phyloP scores from a whole-genome alignment of 768 basidiomycete genomes.

The Leccinellum luteum region DNA sequence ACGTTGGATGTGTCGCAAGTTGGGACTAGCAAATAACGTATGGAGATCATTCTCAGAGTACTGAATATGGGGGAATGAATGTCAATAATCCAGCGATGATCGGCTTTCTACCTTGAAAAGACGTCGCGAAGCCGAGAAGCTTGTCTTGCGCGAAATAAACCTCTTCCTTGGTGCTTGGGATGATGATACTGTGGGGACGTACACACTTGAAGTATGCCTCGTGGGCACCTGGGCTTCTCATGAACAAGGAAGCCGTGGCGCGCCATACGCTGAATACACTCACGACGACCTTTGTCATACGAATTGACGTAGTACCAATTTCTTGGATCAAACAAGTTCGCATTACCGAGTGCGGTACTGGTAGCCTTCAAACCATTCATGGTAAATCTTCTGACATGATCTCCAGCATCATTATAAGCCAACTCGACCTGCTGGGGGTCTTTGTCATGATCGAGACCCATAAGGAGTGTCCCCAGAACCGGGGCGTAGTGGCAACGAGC shows the following conservation, averaged over 20 bases:
- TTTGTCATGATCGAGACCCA: slow-evolving; percentile 88
- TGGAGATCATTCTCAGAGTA: slow-evolving; percentile 75
- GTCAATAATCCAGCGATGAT: neutral
- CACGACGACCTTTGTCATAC: slow-evolving; percentile 56
- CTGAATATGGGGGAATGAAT: slow-evolving; percentile 37
- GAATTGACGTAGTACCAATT: slow-evolving; percentile 73
- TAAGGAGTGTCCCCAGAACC: slow-evolving; percentile 79
- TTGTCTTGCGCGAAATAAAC: slow-evolving; percentile 68
- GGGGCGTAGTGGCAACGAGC: slow-evolving; percentile 71
- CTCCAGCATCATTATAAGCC: slow-evolving; percentile 86
- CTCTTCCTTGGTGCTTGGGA: slow-evolving; percentile 43
- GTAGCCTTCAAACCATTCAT: slow-evolving; percentile 80
- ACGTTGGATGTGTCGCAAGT: slow-evolving; percentile 79
- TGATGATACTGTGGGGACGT: slow-evolving; percentile 50
- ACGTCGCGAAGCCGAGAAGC: slow-evolving; percentile 79
- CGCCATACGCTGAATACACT: slow-evolving; percentile 18
- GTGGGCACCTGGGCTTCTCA: slow-evolving; percentile 58
- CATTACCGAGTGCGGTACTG: slow-evolving; percentile 65
- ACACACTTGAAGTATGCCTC: slow-evolving; percentile 81
- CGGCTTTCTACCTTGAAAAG: slow-evolving; percentile 65
- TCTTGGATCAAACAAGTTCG: slow-evolving; percentile 54
- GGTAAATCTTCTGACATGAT: slow-evolving; percentile 71
- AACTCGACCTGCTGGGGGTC: slow-evolving; percentile 63
- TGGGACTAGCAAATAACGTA: slow-evolving; percentile 65
- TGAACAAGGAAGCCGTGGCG: neutral